Percentiles rank a stretch among this genome's conserved stretches.
Evolutionary conservation across 2,329 filamentous ascomycete genomes (phyloP).

Genomic region (Microcera coccophila): DNA sequence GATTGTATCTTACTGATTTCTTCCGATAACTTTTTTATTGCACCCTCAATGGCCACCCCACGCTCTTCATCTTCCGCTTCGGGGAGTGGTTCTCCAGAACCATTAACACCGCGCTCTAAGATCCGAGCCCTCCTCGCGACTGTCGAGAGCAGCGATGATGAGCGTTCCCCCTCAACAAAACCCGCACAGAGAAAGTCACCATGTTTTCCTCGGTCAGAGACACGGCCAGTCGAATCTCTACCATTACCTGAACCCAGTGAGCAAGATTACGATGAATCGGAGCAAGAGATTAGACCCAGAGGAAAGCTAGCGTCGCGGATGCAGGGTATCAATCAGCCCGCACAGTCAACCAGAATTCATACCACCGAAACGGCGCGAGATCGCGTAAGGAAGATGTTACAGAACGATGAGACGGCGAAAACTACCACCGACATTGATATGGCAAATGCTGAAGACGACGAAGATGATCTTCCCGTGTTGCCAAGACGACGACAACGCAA

Average conservation of each 20-base stretch:
- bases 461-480: conserved; percentile 40
- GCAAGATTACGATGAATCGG: conserved; percentile 46
- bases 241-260: conserved; percentile 31
- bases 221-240: conserved; percentile 6
- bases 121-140: conserved; percentile 51
- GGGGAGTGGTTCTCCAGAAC: conserved; percentile 40
- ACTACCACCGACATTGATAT: conserved; percentile 27
- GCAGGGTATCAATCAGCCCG: conserved; percentile 37
- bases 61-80: conserved; percentile 44
- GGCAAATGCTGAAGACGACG: conserved; percentile 35
- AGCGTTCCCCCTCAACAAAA: conserved; percentile 23
- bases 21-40: not conserved
- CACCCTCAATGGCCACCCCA: conserved; percentile 45
- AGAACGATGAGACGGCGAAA: conserved; percentile 26
- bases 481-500: conserved; percentile 40
- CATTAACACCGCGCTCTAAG: conserved; percentile 52
- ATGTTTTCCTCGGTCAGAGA: conserved; percentile 9
- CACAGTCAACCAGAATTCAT: conserved; percentile 10
- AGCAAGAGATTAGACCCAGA: conserved; percentile 46
- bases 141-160: conserved; percentile 49
- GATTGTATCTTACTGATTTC: not conserved
- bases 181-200: conserved; percentile 8
- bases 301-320: conserved; percentile 64
- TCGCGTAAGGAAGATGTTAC: conserved; percentile 42
- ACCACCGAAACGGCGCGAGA: conserved; percentile 36